A percentile compares a stretch with the other conserved stretches of the same genome.
These are phyloP conservation scores for Panicum hallii DNA, from an alignment of 202 grass and related monocot genomes.

Conservation along the genomic window DNA sequence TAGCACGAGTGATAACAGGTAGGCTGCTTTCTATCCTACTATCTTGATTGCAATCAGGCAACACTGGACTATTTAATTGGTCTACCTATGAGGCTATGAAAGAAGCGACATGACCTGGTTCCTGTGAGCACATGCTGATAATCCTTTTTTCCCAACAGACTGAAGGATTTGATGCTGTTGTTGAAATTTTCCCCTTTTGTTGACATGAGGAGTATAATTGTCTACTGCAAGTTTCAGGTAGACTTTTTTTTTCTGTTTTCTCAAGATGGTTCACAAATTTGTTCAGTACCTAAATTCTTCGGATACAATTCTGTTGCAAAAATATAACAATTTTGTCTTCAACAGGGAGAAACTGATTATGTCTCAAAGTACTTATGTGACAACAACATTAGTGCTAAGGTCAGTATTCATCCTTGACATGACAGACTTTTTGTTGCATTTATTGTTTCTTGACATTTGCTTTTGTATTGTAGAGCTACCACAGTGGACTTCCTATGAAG, in stretches of 20 bases:
- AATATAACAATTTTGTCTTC: slow-evolving; percentile 32
- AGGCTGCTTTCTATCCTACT: slow-evolving; percentile 28
- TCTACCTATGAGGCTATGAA: slow-evolving; percentile 21
- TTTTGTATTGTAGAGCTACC: slow-evolving; percentile 68
- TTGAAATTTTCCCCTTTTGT: slow-evolving; percentile 79
- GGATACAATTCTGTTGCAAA: slow-evolving; percentile 11
- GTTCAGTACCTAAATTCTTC: slow-evolving; percentile 2
- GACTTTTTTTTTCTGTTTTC: slow-evolving; percentile 49
- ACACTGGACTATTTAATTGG: background rate
- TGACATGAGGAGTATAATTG: slow-evolving; percentile 88
- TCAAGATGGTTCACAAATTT: slow-evolving; percentile 36
- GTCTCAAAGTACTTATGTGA: slow-evolving; percentile 88
- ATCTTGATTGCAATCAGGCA: slow-evolving; percentile 3
- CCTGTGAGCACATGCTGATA: background rate
- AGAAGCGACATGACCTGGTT: slow-evolving; percentile 32
- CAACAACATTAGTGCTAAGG: slow-evolving; percentile 81
- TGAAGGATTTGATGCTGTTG: slow-evolving; percentile 84
- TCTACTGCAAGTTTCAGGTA: slow-evolving; percentile 99
- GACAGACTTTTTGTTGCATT: slow-evolving; percentile 5
- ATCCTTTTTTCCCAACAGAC: slow-evolving; percentile 44
- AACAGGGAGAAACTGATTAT: slow-evolving; percentile 83
- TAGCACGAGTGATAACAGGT: slow-evolving; percentile 80
- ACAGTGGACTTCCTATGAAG: slow-evolving; percentile 90
- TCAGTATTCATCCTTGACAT: slow-evolving; percentile 51
- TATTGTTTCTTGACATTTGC: slow-evolving; percentile 26